phyloP scores from a whole-genome alignment of 208 protist genomes.

The Vickermania ingenoplastis region DNA sequence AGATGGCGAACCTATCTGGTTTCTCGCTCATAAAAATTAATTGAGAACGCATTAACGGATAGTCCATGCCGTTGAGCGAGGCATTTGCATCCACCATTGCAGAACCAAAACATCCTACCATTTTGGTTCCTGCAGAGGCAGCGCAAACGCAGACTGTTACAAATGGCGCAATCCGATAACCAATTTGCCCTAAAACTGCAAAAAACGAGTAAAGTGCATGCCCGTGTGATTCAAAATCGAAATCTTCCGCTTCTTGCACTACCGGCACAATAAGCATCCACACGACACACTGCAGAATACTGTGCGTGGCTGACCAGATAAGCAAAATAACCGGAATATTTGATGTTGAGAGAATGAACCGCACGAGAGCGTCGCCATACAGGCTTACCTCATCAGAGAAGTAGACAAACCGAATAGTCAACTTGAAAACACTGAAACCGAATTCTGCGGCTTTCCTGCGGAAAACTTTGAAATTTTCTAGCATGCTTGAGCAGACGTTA shows the following conservation, averaged over 20 bases:
- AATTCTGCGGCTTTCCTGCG: not conserved
- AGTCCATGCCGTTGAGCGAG: slow-evolving; percentile 52
- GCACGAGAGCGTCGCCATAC: slow-evolving; percentile 58
- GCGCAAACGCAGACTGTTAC: slow-evolving; percentile 41
- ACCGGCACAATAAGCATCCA: slow-evolving; percentile 78
- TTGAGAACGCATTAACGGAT: slow-evolving; percentile 49
- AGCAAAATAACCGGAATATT: slow-evolving; percentile 60
- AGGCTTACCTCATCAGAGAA: slow-evolving; percentile 59
- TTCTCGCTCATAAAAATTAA: slow-evolving; percentile 51
- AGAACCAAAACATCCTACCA: slow-evolving; percentile 57
- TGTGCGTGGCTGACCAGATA: slow-evolving; percentile 65
- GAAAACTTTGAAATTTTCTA: not conserved
- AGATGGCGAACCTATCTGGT: slow-evolving; percentile 22
- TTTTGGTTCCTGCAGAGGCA: slow-evolving; percentile 63
- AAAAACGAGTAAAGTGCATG: slow-evolving; percentile 43
- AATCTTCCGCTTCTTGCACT: slow-evolving; percentile 65
- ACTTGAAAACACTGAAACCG: slow-evolving; percentile 16
- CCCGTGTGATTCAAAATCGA: slow-evolving; percentile 34
- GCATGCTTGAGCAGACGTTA: not conserved
- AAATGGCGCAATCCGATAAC: slow-evolving; percentile 51
- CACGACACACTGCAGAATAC: slow-evolving; percentile 68
- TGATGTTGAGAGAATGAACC: slow-evolving; percentile 61
- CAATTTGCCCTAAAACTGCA: slow-evolving; percentile 43
- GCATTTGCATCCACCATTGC: slow-evolving; percentile 70
- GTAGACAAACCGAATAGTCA: slow-evolving; percentile 51